Base-by-base conservation (phyloP, 176 grass and related monocot genomes). In the Triticum dicoccoides region DNA sequence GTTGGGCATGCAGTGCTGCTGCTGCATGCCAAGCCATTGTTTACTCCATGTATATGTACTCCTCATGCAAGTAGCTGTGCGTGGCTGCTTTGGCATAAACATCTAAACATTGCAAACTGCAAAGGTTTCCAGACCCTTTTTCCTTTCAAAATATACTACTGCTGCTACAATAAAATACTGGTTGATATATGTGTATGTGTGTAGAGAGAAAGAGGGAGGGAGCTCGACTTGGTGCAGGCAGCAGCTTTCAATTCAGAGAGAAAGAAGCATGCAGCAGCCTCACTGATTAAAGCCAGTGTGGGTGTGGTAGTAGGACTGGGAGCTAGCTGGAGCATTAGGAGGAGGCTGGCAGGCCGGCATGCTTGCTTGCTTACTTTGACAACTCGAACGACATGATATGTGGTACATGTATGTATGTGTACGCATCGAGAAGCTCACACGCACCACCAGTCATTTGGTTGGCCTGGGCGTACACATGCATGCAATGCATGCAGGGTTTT, bases 271-370 rank as follows among this genome's bases (percentile, higher is more conserved):
- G 44, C 73, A 42, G 77, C 77, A 25, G 77, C 32, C 27, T 87
- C 66, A 44, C 86, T 87, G 93, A 92, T 89, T 87, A 95, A 92
- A 95, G 93, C 73, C 29, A 52, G 73, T 30, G 73, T 90, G 83
- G 61, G 41, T 83, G 73, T 79, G 86, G 66, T 85, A 95, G 65
- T 80, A 88, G 81, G 67, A 89, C 59, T 76, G 65, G 74, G 62
- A 80, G 89, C 58, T 84, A 84, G 85, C 62, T 81, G 78, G 52
- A 72, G 81, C 78, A 81, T 89, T 80, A 80, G 76, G 56, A 76
- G 73, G 73, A 52, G 73, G 73, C 42, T 51, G 72, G 42, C 72
- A 80, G 76, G 67, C 23, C 33, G 17, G 80, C 64, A 21, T 52
- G 51, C 51, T 17, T 18, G 59, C 87, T 85, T 76, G 83, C 27